These are phyloP conservation scores for Babesia bigemina DNA, from an alignment of 169 alveolate species.

Conservation along the genomic window DNA sequence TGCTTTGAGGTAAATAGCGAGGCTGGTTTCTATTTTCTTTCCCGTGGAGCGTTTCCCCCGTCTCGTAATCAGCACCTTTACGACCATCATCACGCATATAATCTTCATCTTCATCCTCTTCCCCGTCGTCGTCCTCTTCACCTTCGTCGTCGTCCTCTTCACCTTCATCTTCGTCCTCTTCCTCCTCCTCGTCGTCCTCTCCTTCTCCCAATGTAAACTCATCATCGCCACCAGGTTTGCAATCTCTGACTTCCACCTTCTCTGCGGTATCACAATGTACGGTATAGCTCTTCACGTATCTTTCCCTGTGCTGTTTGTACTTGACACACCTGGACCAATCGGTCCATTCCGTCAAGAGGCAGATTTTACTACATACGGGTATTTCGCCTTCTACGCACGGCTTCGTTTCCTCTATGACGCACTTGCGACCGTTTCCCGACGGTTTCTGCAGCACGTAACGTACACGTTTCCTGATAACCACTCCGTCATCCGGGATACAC, in stretches of 20 bases:
- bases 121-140: neutral
- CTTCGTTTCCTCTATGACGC: constrained; percentile 46
- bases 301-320: neutral
- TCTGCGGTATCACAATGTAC: constrained; percentile 1
- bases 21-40: too few species aligned
- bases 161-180: constrained; percentile 10
- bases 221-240: neutral
- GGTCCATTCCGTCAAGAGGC: constrained; percentile 47
- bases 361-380: constrained; percentile 26
- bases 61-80: too few species aligned
- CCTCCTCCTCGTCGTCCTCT: constrained; percentile 1
- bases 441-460: constrained; percentile 14
- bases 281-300: constrained; percentile 15
- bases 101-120: constrained; percentile 1
- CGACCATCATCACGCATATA: too few species aligned
- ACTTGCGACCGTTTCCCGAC: constrained; percentile 43
- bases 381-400: constrained; percentile 12
- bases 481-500: constrained; percentile 22
- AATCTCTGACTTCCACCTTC: constrained; percentile 15
- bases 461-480: constrained; percentile 5
- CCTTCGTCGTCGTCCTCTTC: constrained; percentile 4
- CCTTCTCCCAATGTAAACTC: neutral
- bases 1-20: too few species aligned
- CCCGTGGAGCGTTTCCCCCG: too few species aligned
- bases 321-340: constrained; percentile 29